Conservation (phyloP, 306 rosid genomes). For the Glycine soja region DNA sequence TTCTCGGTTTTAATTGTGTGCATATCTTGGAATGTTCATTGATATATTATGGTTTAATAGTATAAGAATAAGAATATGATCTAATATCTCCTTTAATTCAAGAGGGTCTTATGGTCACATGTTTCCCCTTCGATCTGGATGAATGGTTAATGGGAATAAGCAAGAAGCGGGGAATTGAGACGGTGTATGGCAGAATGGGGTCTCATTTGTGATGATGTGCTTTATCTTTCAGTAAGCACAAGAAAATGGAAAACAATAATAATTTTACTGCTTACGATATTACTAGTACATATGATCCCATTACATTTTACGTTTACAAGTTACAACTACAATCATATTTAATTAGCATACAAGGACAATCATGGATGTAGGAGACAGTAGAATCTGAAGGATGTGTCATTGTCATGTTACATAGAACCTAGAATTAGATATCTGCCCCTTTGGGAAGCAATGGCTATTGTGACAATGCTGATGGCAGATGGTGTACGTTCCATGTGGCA, state of each 20-base stretch:
- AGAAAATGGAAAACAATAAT: too few relatives aligned
- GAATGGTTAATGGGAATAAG: constrained; percentile 5
- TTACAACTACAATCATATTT: too few relatives aligned
- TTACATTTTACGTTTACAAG: too few relatives aligned
- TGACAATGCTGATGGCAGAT: constrained; percentile 54
- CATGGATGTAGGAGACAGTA: constrained; percentile 20
- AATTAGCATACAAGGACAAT: too few relatives aligned
- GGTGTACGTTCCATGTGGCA: constrained; percentile 58
- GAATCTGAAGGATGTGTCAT: constrained; percentile 24
- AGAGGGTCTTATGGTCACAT: background rate
- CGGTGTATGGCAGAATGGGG: background rate
- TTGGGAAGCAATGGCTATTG: background rate
- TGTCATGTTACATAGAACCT: constrained; percentile 35
- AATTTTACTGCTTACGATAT: background rate
- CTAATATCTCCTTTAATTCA: background rate
- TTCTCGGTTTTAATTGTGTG: background rate
- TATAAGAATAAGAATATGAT: background rate
- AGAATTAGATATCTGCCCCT: constrained; percentile 37
- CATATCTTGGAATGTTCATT: constrained; percentile 4
- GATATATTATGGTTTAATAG: background rate
- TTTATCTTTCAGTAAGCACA: too few relatives aligned
- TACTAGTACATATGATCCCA: too few relatives aligned
- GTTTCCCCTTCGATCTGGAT: background rate
- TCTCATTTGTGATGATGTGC: background rate
- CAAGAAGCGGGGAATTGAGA: background rate